Evolutionary conservation across 768 basidiomycete species (phyloP).

Genomic region (Tubosaeta brunneosetosa): DNA sequence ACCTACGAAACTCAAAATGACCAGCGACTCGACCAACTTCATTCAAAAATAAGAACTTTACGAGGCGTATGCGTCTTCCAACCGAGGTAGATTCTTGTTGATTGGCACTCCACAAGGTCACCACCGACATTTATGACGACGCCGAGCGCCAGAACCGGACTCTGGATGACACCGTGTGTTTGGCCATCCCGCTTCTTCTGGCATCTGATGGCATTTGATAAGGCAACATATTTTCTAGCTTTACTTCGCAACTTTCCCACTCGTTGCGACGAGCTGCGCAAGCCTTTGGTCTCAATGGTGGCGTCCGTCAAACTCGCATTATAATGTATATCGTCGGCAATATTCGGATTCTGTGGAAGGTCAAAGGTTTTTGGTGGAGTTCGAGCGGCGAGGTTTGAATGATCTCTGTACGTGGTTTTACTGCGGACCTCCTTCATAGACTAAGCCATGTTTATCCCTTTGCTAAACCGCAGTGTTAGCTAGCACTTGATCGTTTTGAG

Average conservation of each 20-base stretch:
- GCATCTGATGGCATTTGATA: conserved; percentile 21
- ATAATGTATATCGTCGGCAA: conserved; percentile 54
- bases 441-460: neutral
- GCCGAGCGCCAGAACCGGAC: conserved; percentile 78
- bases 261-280: conserved; percentile 67
- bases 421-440: no score
- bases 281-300: conserved; percentile 62
- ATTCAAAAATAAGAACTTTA: conserved; percentile 79
- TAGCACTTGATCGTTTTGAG: neutral
- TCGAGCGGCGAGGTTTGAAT: conserved; percentile 16
- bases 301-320: conserved; percentile 65
- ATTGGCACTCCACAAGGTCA: conserved; percentile 51
- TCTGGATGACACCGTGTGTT: conserved; percentile 69
- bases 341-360: conserved; percentile 51
- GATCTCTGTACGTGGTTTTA: no score
- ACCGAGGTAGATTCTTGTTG: neutral
- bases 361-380: conserved; percentile 46
- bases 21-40: conserved; percentile 75
- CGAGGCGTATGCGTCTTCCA: conserved; percentile 54
- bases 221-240: conserved; percentile 64
- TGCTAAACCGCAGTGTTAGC: neutral
- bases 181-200: neutral
- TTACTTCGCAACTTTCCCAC: conserved; percentile 57
- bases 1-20: conserved; percentile 86
- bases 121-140: conserved; percentile 81